Evolutionary conservation across 208 protist genomes (phyloP), one percentile per base, ranked within the genome.

Genomic region (Leishmania lainsoni): DNA sequence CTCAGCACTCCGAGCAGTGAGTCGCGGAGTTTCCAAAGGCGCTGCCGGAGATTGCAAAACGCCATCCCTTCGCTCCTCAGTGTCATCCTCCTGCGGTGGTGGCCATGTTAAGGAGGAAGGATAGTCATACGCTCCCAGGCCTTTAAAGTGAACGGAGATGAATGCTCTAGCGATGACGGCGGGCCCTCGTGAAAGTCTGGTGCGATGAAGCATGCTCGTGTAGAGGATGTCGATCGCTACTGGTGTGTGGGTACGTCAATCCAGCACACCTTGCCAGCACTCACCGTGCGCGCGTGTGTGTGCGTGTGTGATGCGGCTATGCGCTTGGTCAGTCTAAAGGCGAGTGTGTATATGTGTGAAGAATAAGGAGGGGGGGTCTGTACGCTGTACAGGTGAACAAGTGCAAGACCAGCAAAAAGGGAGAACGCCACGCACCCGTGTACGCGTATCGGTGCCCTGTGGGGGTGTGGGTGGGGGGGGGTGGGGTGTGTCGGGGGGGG

Each of bases 31-130:
- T 26, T 52, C 68, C 17, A 45, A 54, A 32, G 42, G 22, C 68
- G 17, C 42, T 2, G 45, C 86, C 0, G 91, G 84, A 49, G 90
- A 93, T 9, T 87, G 86, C 0, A 91, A 96, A 39, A 86, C 87
- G 45, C 39, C 12, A 76, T 85, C 22, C 5, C 81, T 48, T 68
- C 76, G 35, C 54, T 76, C 73, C 32, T 65, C 74, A 45, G 0
- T 26, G 16, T 35, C 68, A 29, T 39, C 52, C 39, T 81, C 76
- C n/a, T 78, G 76, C 42, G 70, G 61, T 39, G 75, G 78, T 5
- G 78, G 83, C 80, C 83, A 84, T 49, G 59, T 72, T 45, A 86
- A 71, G 10, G 75, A 77, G 5, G 80, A 86, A 16, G 80, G 71
- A 71, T 78, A 81, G 32, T 88, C 85, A 10, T 81, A 79, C 14